Base-by-base conservation (phyloP, 2,329 filamentous ascomycete genomes). In the Arachnomyces sp. region DNA sequence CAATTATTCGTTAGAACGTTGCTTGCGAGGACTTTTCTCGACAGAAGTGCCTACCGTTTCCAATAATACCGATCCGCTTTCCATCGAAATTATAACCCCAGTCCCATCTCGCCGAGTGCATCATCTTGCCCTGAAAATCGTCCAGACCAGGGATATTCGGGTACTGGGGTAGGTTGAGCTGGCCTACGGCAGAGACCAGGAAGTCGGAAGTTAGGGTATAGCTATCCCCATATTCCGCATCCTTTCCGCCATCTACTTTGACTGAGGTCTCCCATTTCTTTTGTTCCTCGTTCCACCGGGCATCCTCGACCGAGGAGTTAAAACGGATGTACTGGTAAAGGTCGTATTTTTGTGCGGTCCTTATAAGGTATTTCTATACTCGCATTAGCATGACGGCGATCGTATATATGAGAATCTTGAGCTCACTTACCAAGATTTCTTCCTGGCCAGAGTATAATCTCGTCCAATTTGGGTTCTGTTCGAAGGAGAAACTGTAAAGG, bases 401-500 rank as follows among this genome's bases (percentile, higher is more conserved):
- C 14, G 11, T 9, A 7, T 31, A 37, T 11, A 20, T 17, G 15
- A 29, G 29, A 36, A 29, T 29, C 28, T 14, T 0, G 9, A 7
- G 12, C 14, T 3, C 9, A 39, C 53, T 45, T 49, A 71, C 64
- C 28, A 75, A 61, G 14, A 80, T 76, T 51, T 80, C 76, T 51
- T 77, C 73, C 48, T 80, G 76, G 0, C 73, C 71, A 0, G 76
- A 72, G 49, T 77, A 79, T 39, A 76, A 67, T 13, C 73, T 60
- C 1, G 71, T 70, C 76, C 76, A 78, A 46, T 71, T 63, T 2
- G 72, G 60, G 38, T 78, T 79, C 38, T 76, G 74, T 28, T 73
- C 75, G 49, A 80, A 81, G 4, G 73, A 77, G 55, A 71, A 79
- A 32, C 68, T 74, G 58, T 80, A 80, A 2, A 80, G 59, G 35